These are phyloP conservation scores for Pseudofabraea citricarpa DNA, from an alignment of 2,329 filamentous ascomycete genomes.

Conservation along the genomic window DNA sequence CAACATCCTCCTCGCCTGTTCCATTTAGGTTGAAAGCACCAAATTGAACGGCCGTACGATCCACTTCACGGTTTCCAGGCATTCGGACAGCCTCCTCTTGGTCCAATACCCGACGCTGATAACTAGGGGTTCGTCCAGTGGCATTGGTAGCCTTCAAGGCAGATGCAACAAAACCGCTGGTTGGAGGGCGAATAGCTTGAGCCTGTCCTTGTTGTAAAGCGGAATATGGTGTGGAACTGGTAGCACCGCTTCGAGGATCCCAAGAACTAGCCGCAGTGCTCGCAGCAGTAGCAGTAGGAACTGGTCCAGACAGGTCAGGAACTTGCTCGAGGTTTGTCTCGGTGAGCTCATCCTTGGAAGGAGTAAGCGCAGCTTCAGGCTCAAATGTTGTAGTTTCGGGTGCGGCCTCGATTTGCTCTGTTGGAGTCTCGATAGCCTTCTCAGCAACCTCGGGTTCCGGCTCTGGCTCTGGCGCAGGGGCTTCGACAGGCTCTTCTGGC, in stretches of 20 bases:
- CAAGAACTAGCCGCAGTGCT: constrained; percentile 86
- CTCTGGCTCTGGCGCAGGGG: constrained; percentile 33
- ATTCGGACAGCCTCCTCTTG: constrained; percentile 98
- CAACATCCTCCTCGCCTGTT: constrained; percentile 74
- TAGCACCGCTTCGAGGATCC: constrained; percentile 60
- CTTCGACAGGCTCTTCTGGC: constrained; percentile 41
- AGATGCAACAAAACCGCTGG: constrained; percentile 74
- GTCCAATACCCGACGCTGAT: constrained; percentile 81
- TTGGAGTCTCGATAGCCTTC: constrained; percentile 29
- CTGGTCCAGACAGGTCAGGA: constrained; percentile 72
- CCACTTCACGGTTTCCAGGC: constrained; percentile 93
- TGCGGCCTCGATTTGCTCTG: constrained; percentile 31
- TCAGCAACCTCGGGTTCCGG: constrained; percentile 26
- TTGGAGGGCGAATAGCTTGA: constrained; percentile 45
- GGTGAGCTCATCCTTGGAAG: constrained; percentile 79
- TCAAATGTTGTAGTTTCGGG: constrained; percentile 21
- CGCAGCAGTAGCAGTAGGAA: constrained; percentile 75
- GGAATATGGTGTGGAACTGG: constrained; percentile 62
- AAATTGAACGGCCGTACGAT: constrained; percentile 90
- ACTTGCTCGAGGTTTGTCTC: constrained; percentile 90
- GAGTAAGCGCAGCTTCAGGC: constrained; percentile 51
- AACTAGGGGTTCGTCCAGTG: constrained; percentile 66
- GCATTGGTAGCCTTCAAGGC: constrained; percentile 70
- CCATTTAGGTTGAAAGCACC: constrained; percentile 90
- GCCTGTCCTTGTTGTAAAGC: constrained; percentile 56